These are phyloP conservation scores for Irpex sp. DNA, from an alignment of 1,284 basidiomycete species.

Conservation along the genomic window DNA sequence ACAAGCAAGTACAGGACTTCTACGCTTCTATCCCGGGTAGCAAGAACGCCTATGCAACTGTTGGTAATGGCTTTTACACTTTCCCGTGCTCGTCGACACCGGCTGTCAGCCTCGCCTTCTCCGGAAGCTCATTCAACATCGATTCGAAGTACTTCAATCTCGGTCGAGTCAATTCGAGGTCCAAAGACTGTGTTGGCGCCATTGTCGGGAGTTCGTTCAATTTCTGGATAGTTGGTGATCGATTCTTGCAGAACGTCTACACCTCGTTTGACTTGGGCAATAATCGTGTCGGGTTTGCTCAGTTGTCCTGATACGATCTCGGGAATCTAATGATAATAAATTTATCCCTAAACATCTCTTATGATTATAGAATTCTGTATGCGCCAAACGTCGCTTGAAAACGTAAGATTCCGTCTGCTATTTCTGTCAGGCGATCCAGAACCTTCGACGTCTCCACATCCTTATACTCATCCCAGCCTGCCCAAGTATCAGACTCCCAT, in stretches of 20 bases:
- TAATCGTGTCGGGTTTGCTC: constrained; percentile 16
- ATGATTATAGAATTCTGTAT: no score
- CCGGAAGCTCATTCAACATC: constrained; percentile 35
- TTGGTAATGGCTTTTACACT: constrained; percentile 34
- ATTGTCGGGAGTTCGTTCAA: constrained; percentile 15
- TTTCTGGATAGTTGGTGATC: constrained; percentile 28
- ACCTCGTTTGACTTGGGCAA: constrained; percentile 16
- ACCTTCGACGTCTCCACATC: no score
- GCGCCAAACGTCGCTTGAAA: no score
- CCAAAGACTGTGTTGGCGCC: constrained; percentile 19
- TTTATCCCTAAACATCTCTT: no score
- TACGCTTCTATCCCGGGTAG: constrained; percentile 42
- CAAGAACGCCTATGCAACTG: constrained; percentile 24
- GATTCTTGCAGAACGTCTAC: constrained; percentile 23
- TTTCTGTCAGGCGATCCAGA: no score
- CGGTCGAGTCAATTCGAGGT: constrained; percentile 14
- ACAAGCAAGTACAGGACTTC: constrained; percentile 36
- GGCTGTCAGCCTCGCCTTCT: constrained; percentile 36
- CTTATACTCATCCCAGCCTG: no score
- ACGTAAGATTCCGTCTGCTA: no score
- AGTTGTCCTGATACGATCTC: not conserved
- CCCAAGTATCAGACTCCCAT: no score
- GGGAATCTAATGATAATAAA: no score
- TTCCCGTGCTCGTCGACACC: constrained; percentile 38
- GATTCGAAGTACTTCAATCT: constrained; percentile 26